Evolutionary conservation across 805 yeast genomes (phyloP).

Genomic region (Yarrowia sp.): DNA sequence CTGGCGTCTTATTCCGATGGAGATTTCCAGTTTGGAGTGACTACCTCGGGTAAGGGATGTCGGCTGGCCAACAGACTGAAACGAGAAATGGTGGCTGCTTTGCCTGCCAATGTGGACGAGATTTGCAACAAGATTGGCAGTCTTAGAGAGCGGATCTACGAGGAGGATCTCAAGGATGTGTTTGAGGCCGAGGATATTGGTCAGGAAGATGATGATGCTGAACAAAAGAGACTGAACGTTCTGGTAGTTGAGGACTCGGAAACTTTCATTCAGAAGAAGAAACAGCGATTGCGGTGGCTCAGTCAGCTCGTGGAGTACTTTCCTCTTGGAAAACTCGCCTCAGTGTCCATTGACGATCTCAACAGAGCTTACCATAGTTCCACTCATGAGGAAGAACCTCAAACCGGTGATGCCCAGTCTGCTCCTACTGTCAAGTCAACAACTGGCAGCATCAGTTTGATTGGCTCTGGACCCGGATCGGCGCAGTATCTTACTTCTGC

Average conservation of each 20-base stretch:
- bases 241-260: slow-evolving; percentile 66
- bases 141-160: slow-evolving; percentile 62
- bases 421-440: not conserved
- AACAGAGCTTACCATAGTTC: slow-evolving; percentile 52
- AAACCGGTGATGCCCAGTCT: no score
- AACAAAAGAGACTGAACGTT: slow-evolving; percentile 65
- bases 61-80: slow-evolving; percentile 80
- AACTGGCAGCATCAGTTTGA: slow-evolving; percentile 73
- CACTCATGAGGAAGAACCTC: not conserved
- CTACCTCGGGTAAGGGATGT: slow-evolving; percentile 91
- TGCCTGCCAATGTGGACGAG: slow-evolving; percentile 74
- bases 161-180: slow-evolving; percentile 54
- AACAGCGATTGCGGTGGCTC: slow-evolving; percentile 79
- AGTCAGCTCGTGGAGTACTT: slow-evolving; percentile 90
- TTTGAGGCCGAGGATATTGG: slow-evolving; percentile 54
- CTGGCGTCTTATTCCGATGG: slow-evolving; percentile 76
- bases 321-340: slow-evolving; percentile 71
- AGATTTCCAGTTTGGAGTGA: slow-evolving; percentile 78
- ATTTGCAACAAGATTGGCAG: slow-evolving; percentile 74
- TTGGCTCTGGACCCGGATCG: slow-evolving; percentile 95
- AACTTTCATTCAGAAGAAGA: slow-evolving; percentile 52
- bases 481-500: slow-evolving; percentile 81
- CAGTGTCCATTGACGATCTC: slow-evolving; percentile 65
- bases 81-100: slow-evolving; percentile 65
- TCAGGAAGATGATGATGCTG: slow-evolving; percentile 72